These are phyloP conservation scores for Pezicula carpinea DNA, from an alignment of 2,329 filamentous ascomycete species.

Conservation along the genomic window DNA sequence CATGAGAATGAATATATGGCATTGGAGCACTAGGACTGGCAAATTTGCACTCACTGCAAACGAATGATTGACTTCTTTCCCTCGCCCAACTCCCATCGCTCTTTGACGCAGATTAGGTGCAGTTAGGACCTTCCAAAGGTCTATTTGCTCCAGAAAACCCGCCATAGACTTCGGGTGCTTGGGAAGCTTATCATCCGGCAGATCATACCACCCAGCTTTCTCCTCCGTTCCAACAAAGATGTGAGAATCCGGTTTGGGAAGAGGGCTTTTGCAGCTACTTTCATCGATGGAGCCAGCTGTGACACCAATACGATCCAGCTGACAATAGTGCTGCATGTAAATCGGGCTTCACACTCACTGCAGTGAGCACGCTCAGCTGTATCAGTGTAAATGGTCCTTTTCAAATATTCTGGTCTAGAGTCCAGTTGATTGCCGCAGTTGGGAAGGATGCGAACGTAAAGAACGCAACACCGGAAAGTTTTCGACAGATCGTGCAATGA, in stretches of 20 bases:
- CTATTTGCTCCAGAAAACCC: constrained; percentile 19
- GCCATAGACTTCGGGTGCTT: constrained; percentile 22
- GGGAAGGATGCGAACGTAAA: constrained; percentile 37
- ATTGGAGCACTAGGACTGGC: too few species aligned
- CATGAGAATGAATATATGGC: too few species aligned
- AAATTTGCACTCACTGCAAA: too few species aligned
- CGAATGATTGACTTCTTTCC: background rate
- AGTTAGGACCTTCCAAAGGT: constrained; percentile 18
- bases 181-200: constrained; percentile 31
- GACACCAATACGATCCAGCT: constrained; percentile 29
- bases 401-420: constrained; percentile 26
- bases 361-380: constrained; percentile 40
- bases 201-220: constrained; percentile 33
- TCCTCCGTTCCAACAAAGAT: constrained; percentile 37
- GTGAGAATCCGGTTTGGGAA: constrained; percentile 31
- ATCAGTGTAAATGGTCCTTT: constrained; percentile 31
- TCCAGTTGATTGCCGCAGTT: constrained; percentile 29
- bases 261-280: constrained; percentile 29
- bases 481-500: constrained; percentile 44
- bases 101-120: background rate
- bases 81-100: background rate
- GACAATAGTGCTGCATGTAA: constrained; percentile 35
- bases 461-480: constrained; percentile 40
- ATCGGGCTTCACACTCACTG: constrained; percentile 39
- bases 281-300: constrained; percentile 38